These are phyloP conservation scores for Raffaelea arxii DNA, from an alignment of 2,329 filamentous ascomycete species.

Conservation along the genomic window DNA sequence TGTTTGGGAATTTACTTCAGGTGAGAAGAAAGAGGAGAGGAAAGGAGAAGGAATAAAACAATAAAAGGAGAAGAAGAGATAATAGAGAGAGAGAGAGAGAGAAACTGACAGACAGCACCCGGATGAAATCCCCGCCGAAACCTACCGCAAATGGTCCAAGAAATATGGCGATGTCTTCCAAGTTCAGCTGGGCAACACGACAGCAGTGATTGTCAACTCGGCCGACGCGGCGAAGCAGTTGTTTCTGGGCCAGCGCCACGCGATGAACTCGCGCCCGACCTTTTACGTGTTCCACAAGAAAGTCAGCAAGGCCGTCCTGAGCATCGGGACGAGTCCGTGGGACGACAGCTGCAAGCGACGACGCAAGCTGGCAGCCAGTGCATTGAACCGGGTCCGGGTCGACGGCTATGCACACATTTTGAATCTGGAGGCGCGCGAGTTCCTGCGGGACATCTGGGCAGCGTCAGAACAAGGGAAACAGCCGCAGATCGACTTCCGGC, in stretches of 20 bases:
- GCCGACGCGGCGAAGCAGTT: conserved; percentile 64
- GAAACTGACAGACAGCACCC: no score
- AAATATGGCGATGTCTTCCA: conserved; percentile 56
- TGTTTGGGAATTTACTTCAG: background rate
- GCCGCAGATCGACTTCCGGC: conserved; percentile 61
- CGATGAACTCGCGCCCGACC: conserved; percentile 66
- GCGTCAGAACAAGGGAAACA: conserved; percentile 34
- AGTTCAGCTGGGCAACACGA: conserved; percentile 53
- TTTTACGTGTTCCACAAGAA: conserved; percentile 75
- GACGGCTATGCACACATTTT: conserved; percentile 72
- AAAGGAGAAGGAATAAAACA: no score
- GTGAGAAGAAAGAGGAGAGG: background rate
- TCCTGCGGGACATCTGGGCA: conserved; percentile 60
- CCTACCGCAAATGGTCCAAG: conserved; percentile 35
- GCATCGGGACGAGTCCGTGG: conserved; percentile 73
- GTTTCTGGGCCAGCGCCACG: conserved; percentile 70
- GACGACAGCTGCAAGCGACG: conserved; percentile 69
- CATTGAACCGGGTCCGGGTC: conserved; percentile 58
- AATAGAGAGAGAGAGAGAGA: no score
- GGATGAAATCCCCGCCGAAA: conserved; percentile 2
- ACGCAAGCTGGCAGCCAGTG: conserved; percentile 68
- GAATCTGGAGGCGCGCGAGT: conserved; percentile 62
- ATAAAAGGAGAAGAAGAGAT: no score
- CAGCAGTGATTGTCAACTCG: conserved; percentile 68
- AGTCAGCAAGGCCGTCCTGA: conserved; percentile 64